A percentile compares a stretch with the other conserved stretches of the same genome.
These are phyloP conservation scores for Fusarium sp. DNA, from an alignment of 2,329 filamentous ascomycete species.

Conservation along the genomic window DNA sequence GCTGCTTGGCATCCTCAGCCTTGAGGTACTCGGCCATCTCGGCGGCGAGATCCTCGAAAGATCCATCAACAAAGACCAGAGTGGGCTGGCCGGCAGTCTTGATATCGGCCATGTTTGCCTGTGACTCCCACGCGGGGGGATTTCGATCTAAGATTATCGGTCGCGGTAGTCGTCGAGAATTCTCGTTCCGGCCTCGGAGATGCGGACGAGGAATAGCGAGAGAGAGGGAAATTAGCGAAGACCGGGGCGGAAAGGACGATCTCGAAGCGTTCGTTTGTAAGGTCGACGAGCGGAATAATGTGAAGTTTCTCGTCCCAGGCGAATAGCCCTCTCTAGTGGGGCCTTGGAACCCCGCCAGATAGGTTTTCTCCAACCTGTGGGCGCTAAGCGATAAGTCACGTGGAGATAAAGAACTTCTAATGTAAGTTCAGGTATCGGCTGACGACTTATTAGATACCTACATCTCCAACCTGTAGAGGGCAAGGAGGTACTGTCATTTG, in stretches of 20 bases:
- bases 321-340: slow-evolving; percentile 56
- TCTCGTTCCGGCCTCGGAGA: slow-evolving; percentile 35
- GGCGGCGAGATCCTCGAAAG: slow-evolving; percentile 90
- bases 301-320: slow-evolving; percentile 49
- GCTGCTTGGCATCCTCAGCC: slow-evolving; percentile 79
- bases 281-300: slow-evolving; percentile 46
- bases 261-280: slow-evolving; percentile 45
- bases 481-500: not conserved
- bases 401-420: slow-evolving; percentile 13
- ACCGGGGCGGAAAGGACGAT: slow-evolving; percentile 37
- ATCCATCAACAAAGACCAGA: slow-evolving; percentile 85
- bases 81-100: slow-evolving; percentile 64
- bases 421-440: slow-evolving; percentile 7
- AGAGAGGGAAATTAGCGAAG: slow-evolving; percentile 12
- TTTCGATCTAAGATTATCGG: slow-evolving; percentile 34
- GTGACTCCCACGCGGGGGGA: slow-evolving; percentile 31
- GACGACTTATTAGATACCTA: not conserved
- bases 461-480: too few species aligned
- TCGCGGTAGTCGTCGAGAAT: slow-evolving; percentile 31
- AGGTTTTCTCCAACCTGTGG: slow-evolving; percentile 52
- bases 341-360: slow-evolving; percentile 51
- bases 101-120: slow-evolving; percentile 46
- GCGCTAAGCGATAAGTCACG: slow-evolving; percentile 57
- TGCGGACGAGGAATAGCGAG: slow-evolving; percentile 21
- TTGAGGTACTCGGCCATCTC: slow-evolving; percentile 97